Percentiles rank a stretch among this genome's conserved stretches.
Conservation (phyloP, 2,329 filamentous ascomycete species). For the Paramyrothecium roridum region DNA sequence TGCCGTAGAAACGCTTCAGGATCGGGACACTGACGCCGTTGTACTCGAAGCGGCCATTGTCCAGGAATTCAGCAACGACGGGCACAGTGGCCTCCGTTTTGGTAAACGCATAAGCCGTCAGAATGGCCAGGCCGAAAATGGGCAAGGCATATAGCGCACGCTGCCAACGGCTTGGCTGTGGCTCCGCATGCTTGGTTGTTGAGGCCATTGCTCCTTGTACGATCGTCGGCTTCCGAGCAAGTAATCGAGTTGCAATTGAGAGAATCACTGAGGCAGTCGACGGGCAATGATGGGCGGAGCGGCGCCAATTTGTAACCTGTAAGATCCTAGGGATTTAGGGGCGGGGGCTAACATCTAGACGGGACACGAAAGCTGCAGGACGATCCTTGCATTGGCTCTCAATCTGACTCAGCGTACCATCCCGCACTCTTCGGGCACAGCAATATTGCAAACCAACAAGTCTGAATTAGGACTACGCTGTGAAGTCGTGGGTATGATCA, state of each 20-base stretch:
- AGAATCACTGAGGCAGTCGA: no score
- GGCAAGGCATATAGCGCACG: slow-evolving; percentile 15
- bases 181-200: no score
- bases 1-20: slow-evolving; percentile 13
- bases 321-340: no score
- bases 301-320: no score
- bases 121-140: slow-evolving; percentile 10
- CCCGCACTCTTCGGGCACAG: no score
- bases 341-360: neutral
- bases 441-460: neutral
- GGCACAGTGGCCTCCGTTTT: slow-evolving; percentile 14
- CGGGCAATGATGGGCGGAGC: no score
- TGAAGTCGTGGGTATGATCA: no score
- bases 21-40: slow-evolving; percentile 8
- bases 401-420: no score
- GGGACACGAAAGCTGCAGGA: neutral
- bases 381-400: neutral
- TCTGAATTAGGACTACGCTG: neutral
- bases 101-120: slow-evolving; percentile 16
- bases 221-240: no score
- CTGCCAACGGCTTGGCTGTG: neutral
- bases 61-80: slow-evolving; percentile 4
- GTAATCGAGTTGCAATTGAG: no score
- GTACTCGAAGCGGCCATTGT: slow-evolving; percentile 4
- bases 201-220: no score